Base-by-base conservation (phyloP, 2,329 filamentous ascomycete genomes). In the Colletotrichum gloeosporioides region DNA sequence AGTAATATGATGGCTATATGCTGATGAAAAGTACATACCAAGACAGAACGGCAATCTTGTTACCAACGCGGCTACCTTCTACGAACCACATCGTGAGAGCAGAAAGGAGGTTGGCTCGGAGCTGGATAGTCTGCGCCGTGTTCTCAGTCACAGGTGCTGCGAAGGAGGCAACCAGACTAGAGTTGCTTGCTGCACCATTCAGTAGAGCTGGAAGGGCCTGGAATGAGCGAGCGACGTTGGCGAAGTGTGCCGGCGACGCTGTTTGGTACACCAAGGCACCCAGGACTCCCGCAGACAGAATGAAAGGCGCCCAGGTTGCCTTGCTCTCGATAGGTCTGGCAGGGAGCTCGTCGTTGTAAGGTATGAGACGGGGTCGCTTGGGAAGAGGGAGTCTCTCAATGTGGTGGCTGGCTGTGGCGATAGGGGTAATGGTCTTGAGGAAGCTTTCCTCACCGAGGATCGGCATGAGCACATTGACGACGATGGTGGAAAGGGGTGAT, bases 321-420 rank as follows among this genome's bases (percentile, higher is more conserved):
- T 71, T 70, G 61, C n/a, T 66, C 27, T 39, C 27, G 8, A 75
- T 34, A 2, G 67, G 67, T 10, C 16, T 31, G 9, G 61, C 16
- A 1, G 72, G 67, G 10, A 75, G 72, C 34, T 75, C 72, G 9
- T 71, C 67, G 5, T 75, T 34, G 29, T 65, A 71, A 7, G 72
- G 72, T 1, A 75, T 49, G 10, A 75, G 12, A 3, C 67, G 39
- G 5, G 16, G 29, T 18, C 72, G 27, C 25, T 66, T 53, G 1
- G 67, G 72, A 1, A 71, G 8, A 8, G 71, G 67, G 16, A 75
- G 49, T 16, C 49, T 66, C 15, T 53, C 15, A 12, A 75, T 64
- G 22, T 55, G 61, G 13, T 71, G 72, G 49, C 72, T 66, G 2
- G 72, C 72, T 1, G 61, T 32, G 61, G 61, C 53, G 22, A 75